A percentile compares a stretch with the other conserved stretches of the same genome.
These are phyloP conservation scores for Talaromyces trachyspermus DNA, from an alignment of 495 filamentous ascomycete species.

Conservation along the genomic window DNA sequence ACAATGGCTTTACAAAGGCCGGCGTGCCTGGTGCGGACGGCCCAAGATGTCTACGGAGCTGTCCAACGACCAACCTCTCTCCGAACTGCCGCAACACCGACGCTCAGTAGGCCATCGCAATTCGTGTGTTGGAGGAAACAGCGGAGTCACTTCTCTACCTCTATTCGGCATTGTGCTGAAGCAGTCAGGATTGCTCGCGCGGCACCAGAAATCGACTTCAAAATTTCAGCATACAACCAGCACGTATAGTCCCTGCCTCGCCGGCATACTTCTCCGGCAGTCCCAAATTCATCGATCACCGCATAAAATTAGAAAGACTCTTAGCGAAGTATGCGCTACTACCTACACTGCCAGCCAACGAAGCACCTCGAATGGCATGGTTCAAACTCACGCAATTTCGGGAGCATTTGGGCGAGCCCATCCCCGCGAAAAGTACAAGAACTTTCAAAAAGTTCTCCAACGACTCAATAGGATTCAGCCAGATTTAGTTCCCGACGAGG, in stretches of 20 bases:
- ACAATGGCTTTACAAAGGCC: conserved; percentile 32
- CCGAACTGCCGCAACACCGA: conserved; percentile 11
- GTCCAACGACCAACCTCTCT: conserved; percentile 12
- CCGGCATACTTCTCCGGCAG: conserved; percentile 89
- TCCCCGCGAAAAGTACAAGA: conserved; percentile 75
- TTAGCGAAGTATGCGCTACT: conserved; percentile 62
- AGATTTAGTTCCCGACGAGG: conserved; percentile 60
- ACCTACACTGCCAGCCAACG: conserved; percentile 52
- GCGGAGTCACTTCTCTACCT: conserved; percentile 1
- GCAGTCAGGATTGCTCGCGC: conserved; percentile 29
- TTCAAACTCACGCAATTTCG: conserved; percentile 70
- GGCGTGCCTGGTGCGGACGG: conserved; percentile 31
- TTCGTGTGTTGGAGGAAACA: neutral
- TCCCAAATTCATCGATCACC: conserved; percentile 77
- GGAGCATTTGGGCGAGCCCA: conserved; percentile 61
- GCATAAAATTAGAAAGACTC: conserved; percentile 64
- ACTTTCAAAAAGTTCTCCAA: conserved; percentile 66
- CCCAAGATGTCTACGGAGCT: conserved; percentile 28
- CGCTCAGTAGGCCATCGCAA: conserved; percentile 10
- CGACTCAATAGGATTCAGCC: conserved; percentile 83
- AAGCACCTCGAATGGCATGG: conserved; percentile 79
- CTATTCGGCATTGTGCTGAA: conserved; percentile 14
- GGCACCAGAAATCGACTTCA: conserved; percentile 41
- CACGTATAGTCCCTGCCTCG: conserved; percentile 74
- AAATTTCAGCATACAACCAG: conserved; percentile 25